Evolutionary conservation across 768 basidiomycete species (phyloP).

Genomic region (Tulasnella sp.): DNA sequence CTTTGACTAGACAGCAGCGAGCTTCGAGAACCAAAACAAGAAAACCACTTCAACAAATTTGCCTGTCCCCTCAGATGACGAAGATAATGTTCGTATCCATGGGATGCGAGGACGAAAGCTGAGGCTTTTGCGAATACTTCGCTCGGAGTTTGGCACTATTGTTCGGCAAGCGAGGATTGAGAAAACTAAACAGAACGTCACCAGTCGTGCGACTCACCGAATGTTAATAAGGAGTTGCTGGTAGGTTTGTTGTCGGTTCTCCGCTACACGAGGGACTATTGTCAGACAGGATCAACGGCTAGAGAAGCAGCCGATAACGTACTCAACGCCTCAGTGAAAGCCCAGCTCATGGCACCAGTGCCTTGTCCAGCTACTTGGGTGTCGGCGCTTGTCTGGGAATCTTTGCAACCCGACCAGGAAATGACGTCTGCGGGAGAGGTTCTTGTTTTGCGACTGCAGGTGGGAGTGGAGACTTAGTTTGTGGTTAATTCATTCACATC

Average conservation of each 20-base stretch:
- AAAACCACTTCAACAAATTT: not conserved
- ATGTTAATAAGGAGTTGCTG: conserved; percentile 32
- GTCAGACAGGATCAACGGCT: not conserved
- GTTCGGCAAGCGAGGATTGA: conserved; percentile 29
- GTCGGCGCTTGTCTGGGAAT: conserved; percentile 43
- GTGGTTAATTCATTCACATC: not conserved
- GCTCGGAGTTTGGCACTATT: conserved; percentile 39
- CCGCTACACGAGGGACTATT: conserved; percentile 34
- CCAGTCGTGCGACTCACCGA: not conserved
- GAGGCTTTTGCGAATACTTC: conserved; percentile 44
- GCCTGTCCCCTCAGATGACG: conserved; percentile 30
- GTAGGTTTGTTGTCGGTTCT: conserved; percentile 39
- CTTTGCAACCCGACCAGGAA: conserved; percentile 45
- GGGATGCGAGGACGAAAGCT: conserved; percentile 35
- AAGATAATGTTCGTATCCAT: conserved; percentile 38
- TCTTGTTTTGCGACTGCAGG: conserved; percentile 44
- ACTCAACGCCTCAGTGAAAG: conserved; percentile 34
- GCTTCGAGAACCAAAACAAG: not conserved
- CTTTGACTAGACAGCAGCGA: not conserved
- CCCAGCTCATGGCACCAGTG: conserved; percentile 48
- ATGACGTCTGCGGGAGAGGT: conserved; percentile 78
- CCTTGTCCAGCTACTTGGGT: conserved; percentile 43
- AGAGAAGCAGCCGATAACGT: conserved; percentile 19
- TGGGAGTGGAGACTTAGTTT: not conserved
- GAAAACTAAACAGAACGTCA: conserved; percentile 16